Conservation (phyloP, 2,329 filamentous ascomycete species). For the Cordyceps farinosa region DNA sequence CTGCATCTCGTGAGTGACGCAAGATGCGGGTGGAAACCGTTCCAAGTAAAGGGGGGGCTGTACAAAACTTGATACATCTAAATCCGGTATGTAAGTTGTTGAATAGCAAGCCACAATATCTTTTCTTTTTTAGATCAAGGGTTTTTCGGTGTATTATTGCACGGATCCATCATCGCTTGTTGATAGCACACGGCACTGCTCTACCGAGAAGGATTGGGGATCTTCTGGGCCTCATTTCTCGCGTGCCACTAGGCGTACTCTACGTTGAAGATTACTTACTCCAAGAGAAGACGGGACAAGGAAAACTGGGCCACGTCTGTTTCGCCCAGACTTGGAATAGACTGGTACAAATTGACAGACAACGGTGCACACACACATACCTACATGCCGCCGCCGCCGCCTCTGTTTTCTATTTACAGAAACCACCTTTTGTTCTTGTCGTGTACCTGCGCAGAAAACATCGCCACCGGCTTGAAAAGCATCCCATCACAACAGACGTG, state of each 20-base stretch:
- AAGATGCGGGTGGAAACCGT: not conserved
- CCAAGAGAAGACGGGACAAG: not conserved
- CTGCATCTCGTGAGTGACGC: not conserved
- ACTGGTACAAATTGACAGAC: too few species aligned
- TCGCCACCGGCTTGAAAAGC: too few species aligned
- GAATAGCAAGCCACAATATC: not conserved
- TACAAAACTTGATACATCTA: not conserved
- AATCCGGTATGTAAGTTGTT: constrained; percentile 3
- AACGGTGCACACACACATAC: too few species aligned
- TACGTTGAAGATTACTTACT: too few species aligned
- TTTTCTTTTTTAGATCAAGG: not conserved
- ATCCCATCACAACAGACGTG: too few species aligned
- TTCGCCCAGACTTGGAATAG: too few species aligned
- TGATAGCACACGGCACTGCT: not conserved
- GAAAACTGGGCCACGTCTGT: not conserved
- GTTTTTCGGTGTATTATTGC: not conserved
- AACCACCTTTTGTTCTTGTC: not conserved
- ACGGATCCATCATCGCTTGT: too few species aligned
- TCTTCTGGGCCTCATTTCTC: not conserved
- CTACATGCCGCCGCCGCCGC: too few species aligned
- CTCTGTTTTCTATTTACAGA: too few species aligned
- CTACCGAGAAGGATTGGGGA: not conserved
- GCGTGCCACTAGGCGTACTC: not conserved
- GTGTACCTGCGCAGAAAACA: not conserved
- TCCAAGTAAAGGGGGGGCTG: not conserved